Evolutionary conservation across 306 rosid genomes (phyloP), one percentile per base, ranked within the genome.

Genomic region (Casuarina glauca): DNA sequence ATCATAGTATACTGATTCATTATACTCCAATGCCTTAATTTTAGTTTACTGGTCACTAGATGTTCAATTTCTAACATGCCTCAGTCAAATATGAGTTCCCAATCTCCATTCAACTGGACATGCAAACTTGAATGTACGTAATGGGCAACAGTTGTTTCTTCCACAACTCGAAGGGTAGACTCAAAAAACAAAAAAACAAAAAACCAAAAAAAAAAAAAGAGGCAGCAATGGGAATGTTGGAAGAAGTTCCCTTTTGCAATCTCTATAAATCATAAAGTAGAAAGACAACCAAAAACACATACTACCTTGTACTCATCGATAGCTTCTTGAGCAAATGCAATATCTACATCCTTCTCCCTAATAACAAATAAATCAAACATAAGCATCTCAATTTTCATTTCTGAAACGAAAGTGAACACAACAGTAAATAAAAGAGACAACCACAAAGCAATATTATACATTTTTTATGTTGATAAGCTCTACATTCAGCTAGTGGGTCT

Each of bases 331-430:
- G 98, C 98, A 88, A 96, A 93, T 72, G 98, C 75, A 64, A 96
- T 93, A 83, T 91, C 98, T 26, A 83, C 84, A 80, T 96, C 99
- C 91, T 96, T 96, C 87, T 96, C 99, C 99, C 99, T 96, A 77
- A 70, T 42, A 81, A 83, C 36, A 84, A 54, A 84, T 54, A 74
- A 80, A 78, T 38, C 73, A 66, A 49, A 78, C 20, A 70, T 57
- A 73, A 75, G 85, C 72, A 76, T 70, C 75, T 82, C 74, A 76
- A 69, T 50, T 70, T 72, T 77, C 41, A 73, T 19, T n/a, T 73
- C 73, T 64, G 8, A 58, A 68, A 48, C 50, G 54, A 69, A 75
- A 69, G 44, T 38, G 74, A 66, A 76, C 41, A 73, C 55, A 51
- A 41, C 42, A 52, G 36, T 50, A 64, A 73, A 58, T 8, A 32